Percentiles rank a stretch among this genome's conserved stretches.
These are phyloP conservation scores for Dactylis glomerata DNA, from an alignment of 176 grass and related monocot genomes.

Conservation along the genomic window DNA sequence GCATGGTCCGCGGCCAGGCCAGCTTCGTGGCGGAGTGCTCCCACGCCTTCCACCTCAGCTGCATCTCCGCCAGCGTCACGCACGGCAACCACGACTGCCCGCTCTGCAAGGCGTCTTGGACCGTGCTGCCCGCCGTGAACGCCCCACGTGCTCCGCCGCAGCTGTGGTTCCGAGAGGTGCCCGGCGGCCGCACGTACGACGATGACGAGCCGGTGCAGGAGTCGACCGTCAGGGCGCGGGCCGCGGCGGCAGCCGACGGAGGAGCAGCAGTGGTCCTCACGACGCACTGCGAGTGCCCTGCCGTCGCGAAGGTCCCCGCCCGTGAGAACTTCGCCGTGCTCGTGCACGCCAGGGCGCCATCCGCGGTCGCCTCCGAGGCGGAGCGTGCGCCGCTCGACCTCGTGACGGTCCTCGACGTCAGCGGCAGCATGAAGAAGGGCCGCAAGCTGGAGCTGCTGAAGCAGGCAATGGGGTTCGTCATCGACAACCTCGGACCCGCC, in stretches of 20 bases:
- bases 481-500: constrained; percentile 57
- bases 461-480: constrained; percentile 75
- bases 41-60: too few species aligned
- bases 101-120: not conserved
- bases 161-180: too few species aligned
- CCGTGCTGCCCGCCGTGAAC: not conserved
- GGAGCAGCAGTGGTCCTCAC: constrained; percentile 27
- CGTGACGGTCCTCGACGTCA: constrained; percentile 76
- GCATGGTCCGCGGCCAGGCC: too few species aligned
- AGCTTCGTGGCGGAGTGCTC: too few species aligned
- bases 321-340: too few species aligned
- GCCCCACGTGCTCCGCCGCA: not conserved
- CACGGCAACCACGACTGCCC: too few species aligned
- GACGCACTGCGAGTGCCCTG: constrained; percentile 48
- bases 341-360: too few species aligned
- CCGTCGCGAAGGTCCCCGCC: constrained; percentile 29
- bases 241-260: not conserved
- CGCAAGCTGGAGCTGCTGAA: constrained; percentile 68
- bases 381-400: constrained; percentile 75
- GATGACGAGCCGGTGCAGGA: constrained; percentile 33
- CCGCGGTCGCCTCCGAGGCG: too few species aligned
- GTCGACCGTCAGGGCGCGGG: not conserved
- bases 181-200: constrained; percentile 39
- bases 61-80: too few species aligned
- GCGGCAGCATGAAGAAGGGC: constrained; percentile 75